A percentile compares a stretch with the other conserved stretches of the same genome.
Conservation (phyloP, 2,329 filamentous ascomycete genomes). For the Verticillium alfalfae region DNA sequence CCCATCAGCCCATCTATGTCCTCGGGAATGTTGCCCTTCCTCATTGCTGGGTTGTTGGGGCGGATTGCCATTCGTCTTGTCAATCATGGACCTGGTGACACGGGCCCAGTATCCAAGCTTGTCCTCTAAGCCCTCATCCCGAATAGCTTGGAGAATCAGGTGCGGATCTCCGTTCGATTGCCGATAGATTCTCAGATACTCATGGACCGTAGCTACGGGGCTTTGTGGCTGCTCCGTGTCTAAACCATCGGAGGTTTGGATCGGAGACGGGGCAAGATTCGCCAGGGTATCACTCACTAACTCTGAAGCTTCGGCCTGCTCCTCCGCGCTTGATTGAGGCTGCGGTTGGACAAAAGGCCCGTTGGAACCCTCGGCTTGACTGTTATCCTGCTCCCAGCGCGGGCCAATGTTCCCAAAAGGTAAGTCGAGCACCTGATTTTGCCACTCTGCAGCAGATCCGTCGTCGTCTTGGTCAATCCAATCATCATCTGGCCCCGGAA, state of each 20-base stretch:
- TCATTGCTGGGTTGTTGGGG: neutral
- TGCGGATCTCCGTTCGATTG: slow-evolving; percentile 55
- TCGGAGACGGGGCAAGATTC: neutral
- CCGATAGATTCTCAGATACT: slow-evolving; percentile 51
- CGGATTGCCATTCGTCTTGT: slow-evolving; percentile 6
- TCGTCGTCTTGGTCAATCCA: neutral
- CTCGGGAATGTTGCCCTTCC: neutral
- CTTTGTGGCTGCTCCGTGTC: neutral
- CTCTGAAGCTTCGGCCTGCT: neutral
- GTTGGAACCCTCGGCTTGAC: neutral
- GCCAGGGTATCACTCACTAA: neutral
- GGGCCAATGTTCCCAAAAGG: neutral
- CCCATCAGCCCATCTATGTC: neutral
- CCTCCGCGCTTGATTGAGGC: neutral
- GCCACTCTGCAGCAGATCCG: neutral
- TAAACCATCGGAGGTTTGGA: neutral
- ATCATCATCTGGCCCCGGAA: neutral
- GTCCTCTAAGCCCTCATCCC: slow-evolving; percentile 53
- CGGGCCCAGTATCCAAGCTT: slow-evolving; percentile 55
- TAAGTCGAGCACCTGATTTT: neutral
- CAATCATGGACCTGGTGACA: slow-evolving; percentile 30
- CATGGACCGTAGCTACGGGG: slow-evolving; percentile 25
- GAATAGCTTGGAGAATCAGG: slow-evolving; percentile 55
- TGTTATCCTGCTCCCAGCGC: neutral
- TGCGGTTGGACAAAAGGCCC: neutral